Base-by-base conservation (phyloP, 768 basidiomycete species). In the Rhizopogon salebrosus region DNA sequence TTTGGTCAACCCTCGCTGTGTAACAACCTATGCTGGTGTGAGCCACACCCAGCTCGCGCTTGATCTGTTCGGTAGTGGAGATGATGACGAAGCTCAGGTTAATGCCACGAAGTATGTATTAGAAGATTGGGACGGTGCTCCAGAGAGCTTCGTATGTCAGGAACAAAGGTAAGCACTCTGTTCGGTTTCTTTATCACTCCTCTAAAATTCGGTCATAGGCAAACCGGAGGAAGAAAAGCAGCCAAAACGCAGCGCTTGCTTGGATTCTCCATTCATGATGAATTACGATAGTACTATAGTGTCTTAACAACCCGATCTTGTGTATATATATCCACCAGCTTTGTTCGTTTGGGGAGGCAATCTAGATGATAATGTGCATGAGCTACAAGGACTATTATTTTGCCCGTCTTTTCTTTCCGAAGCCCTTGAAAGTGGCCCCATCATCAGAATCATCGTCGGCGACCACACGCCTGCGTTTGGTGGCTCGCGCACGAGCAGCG, bases 91-190 rank as follows among this genome's bases (percentile, higher is more conserved):
- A 38, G 58, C 72, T 14, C 70, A 75, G 24, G 79, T 78, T 41
- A 68, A 68, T 18, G 42, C 58, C 3, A 68, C 68, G 23, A 92
- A 88, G 67, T 95, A 98, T 69, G 79, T 90, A 0, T 68, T 98
- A 49, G 91, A 94, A 41, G 92, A 97, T 64, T 98, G 95, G 95
- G 88, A 92, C 51, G 90, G 92, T 24, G 92, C 97, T 5, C 97
- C 97, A 0, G 95, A 98, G 66, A 92, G 89, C 57, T 99, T 97
- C 70, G 95, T 98, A 6, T 99, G 97, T 64, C 97, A 98, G 72
- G 97, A 99, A 68, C 91, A 92, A 68, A 80, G 79, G 89, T 89
- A 51, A 43, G 81, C 56, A 18, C 37, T 18, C 4, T 26, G 54
- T 51, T 22, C 22, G 42, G n/a, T 54, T 26, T 41, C 9, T 39